Evolutionary conservation across 805 yeast species (phyloP).

Genomic region (Cyberlindnera misumaiensis): DNA sequence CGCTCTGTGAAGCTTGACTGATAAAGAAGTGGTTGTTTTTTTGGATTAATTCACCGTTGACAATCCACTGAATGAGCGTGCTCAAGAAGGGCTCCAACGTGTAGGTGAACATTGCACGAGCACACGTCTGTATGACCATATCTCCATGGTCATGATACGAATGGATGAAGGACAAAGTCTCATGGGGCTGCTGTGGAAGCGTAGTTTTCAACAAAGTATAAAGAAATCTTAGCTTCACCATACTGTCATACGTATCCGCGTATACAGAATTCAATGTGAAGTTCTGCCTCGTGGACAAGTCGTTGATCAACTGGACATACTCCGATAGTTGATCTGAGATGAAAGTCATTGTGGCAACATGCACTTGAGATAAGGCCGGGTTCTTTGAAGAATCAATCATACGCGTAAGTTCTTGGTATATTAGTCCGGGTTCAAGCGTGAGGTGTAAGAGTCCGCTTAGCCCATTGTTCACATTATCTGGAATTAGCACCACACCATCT

Average conservation of each 20-base stretch:
- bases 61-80: conserved; percentile 59
- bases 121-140: conserved; percentile 34
- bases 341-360: conserved; percentile 52
- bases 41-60: conserved; percentile 55
- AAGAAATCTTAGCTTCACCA: conserved; percentile 52
- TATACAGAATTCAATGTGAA: conserved; percentile 25
- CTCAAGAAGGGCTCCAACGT: conserved; percentile 55
- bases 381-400: conserved; percentile 25
- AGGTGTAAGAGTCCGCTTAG: conserved; percentile 47
- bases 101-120: conserved; percentile 37
- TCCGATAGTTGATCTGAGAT: conserved; percentile 35
- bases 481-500: conserved; percentile 32
- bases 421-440: conserved; percentile 65
- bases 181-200: conserved; percentile 34
- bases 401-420: conserved; percentile 42
- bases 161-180: conserved; percentile 47
- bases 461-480: conserved; percentile 48
- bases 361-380: conserved; percentile 40
- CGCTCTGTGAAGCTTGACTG: neutral
- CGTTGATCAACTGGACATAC: conserved; percentile 38
- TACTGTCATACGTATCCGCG: conserved; percentile 40
- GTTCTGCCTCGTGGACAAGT: conserved; percentile 33
- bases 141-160: conserved; percentile 61
- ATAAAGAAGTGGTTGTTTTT: conserved; percentile 51
- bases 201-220: conserved; percentile 34